Conservation (phyloP, 129 eudicot genomes). For the Flaveria sonorensis region DNA sequence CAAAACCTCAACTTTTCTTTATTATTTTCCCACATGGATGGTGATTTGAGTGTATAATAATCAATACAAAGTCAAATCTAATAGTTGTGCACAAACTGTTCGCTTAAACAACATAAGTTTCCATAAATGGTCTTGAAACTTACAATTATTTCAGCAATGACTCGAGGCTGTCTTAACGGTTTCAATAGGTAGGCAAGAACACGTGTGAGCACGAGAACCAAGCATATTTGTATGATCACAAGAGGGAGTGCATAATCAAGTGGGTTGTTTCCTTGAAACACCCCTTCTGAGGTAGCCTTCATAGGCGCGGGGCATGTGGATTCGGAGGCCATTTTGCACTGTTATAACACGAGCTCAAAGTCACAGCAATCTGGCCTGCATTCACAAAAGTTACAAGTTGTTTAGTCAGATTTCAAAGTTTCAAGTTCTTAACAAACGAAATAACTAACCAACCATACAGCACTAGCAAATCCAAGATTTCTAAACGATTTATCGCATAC, state of each 20-base stretch:
- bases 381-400: conserved; percentile 12
- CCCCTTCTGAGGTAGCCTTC: conserved; percentile 86
- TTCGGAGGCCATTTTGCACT: conserved; percentile 51
- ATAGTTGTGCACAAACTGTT: conserved; percentile 22
- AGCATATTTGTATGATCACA: conserved; percentile 61
- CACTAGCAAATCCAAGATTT: not conserved
- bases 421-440: conserved; percentile 4
- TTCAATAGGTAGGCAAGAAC: conserved; percentile 64
- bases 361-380: conserved; percentile 23
- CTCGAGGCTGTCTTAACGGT: conserved; percentile 89
- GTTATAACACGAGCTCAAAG: not conserved
- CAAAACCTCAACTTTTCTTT: not conserved
- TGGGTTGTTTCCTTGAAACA: conserved; percentile 76
- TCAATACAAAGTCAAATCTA: conserved; percentile 12
- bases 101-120: conserved; percentile 28
- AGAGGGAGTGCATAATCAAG: conserved; percentile 77
- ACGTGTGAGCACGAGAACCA: conserved; percentile 73
- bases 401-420: conserved; percentile 4
- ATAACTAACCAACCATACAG: not conserved
- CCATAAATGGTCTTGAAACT: conserved; percentile 23
- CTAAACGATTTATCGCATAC: not conserved
- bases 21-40: conserved; percentile 11
- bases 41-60: conserved; percentile 13
- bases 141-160: conserved; percentile 82
- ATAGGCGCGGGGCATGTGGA: conserved; percentile 48